A percentile compares a stretch with the other conserved stretches of the same genome.
Evolutionary conservation across 108 stramenopile genomes (phyloP).

Genomic region (Cyclotella atomus): DNA sequence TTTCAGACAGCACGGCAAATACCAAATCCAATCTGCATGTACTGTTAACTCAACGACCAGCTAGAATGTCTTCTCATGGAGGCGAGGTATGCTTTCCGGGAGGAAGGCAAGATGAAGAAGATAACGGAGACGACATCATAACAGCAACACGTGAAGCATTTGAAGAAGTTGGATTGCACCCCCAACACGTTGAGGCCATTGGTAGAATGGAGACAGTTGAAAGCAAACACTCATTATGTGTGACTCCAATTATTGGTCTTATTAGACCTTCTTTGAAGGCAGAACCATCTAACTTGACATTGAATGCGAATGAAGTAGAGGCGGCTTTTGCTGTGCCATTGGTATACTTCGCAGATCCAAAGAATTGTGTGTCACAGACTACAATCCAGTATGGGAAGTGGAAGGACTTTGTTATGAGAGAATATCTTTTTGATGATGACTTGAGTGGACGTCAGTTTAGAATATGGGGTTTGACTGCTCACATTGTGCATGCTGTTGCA

Average conservation of each 20-base stretch:
- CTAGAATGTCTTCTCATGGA: slow-evolving; percentile 57
- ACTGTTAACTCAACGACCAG: slow-evolving; percentile 64
- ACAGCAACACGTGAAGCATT: slow-evolving; percentile 70
- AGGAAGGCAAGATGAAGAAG: slow-evolving; percentile 65
- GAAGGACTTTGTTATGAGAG: slow-evolving; percentile 58
- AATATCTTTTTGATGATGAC: slow-evolving; percentile 43
- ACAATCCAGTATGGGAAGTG: slow-evolving; percentile 42
- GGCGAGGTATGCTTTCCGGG: slow-evolving; percentile 83
- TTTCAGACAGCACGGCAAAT: neutral
- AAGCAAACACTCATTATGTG: slow-evolving; percentile 56
- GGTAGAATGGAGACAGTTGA: slow-evolving; percentile 56
- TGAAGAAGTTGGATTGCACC: slow-evolving; percentile 76
- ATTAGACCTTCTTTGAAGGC: slow-evolving; percentile 25
- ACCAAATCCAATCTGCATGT: slow-evolving; percentile 38
- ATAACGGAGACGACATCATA: slow-evolving; percentile 54
- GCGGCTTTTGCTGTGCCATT: slow-evolving; percentile 70
- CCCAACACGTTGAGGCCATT: slow-evolving; percentile 32
- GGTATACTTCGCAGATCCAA: slow-evolving; percentile 45
- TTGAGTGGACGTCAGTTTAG: slow-evolving; percentile 29
- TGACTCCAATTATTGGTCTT: slow-evolving; percentile 67
- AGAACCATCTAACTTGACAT: slow-evolving; percentile 41
- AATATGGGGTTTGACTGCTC: slow-evolving; percentile 78
- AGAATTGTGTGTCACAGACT: slow-evolving; percentile 18
- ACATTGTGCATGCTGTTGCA: slow-evolving; percentile 63
- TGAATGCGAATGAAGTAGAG: slow-evolving; percentile 68